phyloP scores from a whole-genome alignment of 2,329 filamentous ascomycete species.

The Tolypocladium ophioglossoides region DNA sequence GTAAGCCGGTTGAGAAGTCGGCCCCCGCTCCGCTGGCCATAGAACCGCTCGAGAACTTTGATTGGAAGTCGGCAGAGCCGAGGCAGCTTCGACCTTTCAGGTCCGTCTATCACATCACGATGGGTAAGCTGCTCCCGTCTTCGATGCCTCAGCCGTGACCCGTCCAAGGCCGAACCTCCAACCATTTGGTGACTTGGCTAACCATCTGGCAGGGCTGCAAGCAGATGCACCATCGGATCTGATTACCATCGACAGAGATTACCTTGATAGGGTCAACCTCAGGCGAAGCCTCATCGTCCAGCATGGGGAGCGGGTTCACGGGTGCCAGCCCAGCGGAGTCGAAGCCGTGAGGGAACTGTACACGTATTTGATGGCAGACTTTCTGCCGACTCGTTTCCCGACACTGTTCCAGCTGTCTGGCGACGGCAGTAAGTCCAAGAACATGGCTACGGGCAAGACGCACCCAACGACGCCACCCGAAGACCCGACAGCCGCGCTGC shows the following conservation, averaged over 20 bases:
- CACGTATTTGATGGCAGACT: constrained; percentile 31
- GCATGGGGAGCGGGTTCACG: constrained; percentile 29
- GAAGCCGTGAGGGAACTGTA: constrained; percentile 38
- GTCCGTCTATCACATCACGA: constrained; percentile 41
- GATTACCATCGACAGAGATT: constrained; percentile 41
- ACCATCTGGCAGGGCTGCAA: constrained; percentile 26
- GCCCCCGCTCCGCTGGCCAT: constrained; percentile 1
- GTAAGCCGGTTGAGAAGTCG: neutral
- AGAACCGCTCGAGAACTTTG: constrained; percentile 19
- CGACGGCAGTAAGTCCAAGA: constrained; percentile 22
- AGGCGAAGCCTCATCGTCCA: constrained; percentile 27
- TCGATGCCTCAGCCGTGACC: neutral
- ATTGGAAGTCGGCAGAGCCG: constrained; percentile 29
- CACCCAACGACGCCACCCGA: constrained; percentile 17
- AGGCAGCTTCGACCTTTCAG: constrained; percentile 36
- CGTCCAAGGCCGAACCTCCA: neutral
- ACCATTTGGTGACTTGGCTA: neutral
- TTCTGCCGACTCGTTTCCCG: constrained; percentile 39
- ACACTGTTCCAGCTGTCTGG: constrained; percentile 31
- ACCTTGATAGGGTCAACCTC: constrained; percentile 30
- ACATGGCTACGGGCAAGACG: constrained; percentile 24
- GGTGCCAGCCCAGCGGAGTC: constrained; percentile 27
- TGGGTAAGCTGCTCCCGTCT: constrained; percentile 27
- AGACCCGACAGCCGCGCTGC: constrained; percentile 24
- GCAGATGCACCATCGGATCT: constrained; percentile 35